Base-by-base conservation (phyloP, 2,329 filamentous ascomycete genomes). In the Nigrograna mackinnonii region DNA sequence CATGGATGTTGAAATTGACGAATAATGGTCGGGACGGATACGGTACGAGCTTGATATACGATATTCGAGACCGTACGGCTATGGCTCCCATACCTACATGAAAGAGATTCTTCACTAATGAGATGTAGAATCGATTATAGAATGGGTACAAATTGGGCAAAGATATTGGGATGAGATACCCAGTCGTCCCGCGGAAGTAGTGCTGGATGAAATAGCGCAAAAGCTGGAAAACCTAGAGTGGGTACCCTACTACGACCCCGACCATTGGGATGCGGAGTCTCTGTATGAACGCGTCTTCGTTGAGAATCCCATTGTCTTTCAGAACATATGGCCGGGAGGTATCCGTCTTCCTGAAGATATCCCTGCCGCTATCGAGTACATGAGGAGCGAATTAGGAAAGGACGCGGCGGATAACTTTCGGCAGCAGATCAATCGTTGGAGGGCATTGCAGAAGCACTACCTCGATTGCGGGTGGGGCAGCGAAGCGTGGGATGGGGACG, bases 241-340 rank as follows among this genome's bases (percentile, higher is more conserved):
- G 44, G 44, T 44, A 13, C 44, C 44, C 7, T 41, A 37, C 34
- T n/a, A n/a, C n/a, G n/a, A n/a, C n/a, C n/a, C n/a, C n/a, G n/a
- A n/a, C n/a, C n/a, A n/a, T n/a, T n/a, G n/a, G n/a, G n/a, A 44
- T 20, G 32, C 39, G 12, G n/a, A 11, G 16, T 31, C 35, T 21
- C 24, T 37, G 19, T 32, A 30, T 24, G 17, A 28, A 21, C 38
- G 39, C 2, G 30, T 22, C 16, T n/a, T 46, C 16, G 21, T 46
- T 6, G 34, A 46, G 13, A 38, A 42, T 28, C 39, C 43, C 11
- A 42, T 46, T 19, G 32, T 46, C 5, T 41, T 46, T 18, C 39
- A 46, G 22, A 46, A 46, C 17, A 37, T 46, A 14, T 41, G 9
- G 16, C 38, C 39, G 2, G 43, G 43, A 4, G 28, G 38, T 13